Evolutionary conservation across 1,284 basidiomycete genomes (phyloP).

Genomic region (Malassezia nana): DNA sequence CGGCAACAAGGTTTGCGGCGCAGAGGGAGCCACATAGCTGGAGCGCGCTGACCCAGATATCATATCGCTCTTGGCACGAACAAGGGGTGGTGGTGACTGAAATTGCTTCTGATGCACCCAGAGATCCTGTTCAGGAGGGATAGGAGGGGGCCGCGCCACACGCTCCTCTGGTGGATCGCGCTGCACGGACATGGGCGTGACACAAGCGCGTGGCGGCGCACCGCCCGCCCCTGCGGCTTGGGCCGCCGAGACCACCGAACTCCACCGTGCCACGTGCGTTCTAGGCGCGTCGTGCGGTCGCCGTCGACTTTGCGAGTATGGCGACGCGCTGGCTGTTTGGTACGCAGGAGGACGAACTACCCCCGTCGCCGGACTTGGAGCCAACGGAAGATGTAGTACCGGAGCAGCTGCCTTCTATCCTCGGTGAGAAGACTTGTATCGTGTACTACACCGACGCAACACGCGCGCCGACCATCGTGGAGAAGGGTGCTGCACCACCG

Average conservation of each 20-base stretch:
- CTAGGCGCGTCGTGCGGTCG: too few species aligned
- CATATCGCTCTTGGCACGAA: background rate
- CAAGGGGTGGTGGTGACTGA: background rate
- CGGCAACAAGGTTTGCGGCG: background rate
- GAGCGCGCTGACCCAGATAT: background rate
- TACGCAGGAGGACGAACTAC: background rate
- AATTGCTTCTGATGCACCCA: background rate
- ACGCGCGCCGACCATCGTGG: background rate
- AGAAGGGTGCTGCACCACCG: background rate
- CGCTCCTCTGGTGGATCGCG: background rate
- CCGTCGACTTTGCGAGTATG: too few species aligned
- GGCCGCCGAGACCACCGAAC: background rate
- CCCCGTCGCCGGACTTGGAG: conserved; percentile 6
- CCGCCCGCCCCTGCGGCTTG: background rate
- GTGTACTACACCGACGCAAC: conserved; percentile 1
- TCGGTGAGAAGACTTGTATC: conserved; percentile 5
- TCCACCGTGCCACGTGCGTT: background rate
- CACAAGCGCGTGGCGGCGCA: background rate
- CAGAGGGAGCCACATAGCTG: background rate
- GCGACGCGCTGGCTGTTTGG: conserved; percentile 10
- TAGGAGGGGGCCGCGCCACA: background rate
- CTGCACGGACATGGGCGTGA: background rate
- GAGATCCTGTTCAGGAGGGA: background rate
- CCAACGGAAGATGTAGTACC: background rate
- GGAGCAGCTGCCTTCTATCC: conserved; percentile 10